phyloP scores from a whole-genome alignment of 371 early-diverging fungal species.

The Actinomortierella ambigua region DNA sequence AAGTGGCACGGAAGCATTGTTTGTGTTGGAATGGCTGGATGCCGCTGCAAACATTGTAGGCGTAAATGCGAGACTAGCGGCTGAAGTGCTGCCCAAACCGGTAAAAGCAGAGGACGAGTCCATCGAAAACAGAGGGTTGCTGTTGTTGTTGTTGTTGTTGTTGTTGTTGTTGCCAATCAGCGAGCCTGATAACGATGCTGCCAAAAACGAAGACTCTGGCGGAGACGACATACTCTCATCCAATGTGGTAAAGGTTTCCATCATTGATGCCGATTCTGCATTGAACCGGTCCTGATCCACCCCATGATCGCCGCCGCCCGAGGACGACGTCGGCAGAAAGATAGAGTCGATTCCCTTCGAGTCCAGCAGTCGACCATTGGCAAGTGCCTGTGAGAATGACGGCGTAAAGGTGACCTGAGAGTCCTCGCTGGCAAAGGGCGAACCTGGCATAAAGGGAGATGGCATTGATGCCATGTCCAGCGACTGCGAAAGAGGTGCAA shows the following conservation, averaged over 20 bases:
- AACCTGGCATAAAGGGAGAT: slow-evolving; percentile 36
- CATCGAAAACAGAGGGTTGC: neutral
- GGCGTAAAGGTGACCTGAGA: slow-evolving; percentile 14
- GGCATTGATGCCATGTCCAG: slow-evolving; percentile 11
- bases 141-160: neutral
- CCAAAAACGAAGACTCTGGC: slow-evolving; percentile 3
- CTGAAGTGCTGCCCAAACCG: slow-evolving; percentile 15
- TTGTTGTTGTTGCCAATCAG: neutral
- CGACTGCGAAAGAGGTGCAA: slow-evolving; percentile 4
- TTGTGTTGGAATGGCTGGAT: slow-evolving; percentile 6
- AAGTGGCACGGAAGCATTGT: slow-evolving; percentile 1
- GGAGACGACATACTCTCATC: slow-evolving; percentile 38
- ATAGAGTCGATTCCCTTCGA: slow-evolving; percentile 32
- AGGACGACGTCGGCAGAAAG: slow-evolving; percentile 5
- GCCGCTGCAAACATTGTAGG: slow-evolving; percentile 11
- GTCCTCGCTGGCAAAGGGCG: slow-evolving; percentile 30
- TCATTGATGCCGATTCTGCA: slow-evolving; percentile 25
- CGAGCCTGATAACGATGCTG: no score
- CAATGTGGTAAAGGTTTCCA: slow-evolving; percentile 38
- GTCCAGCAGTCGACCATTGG: slow-evolving; percentile 33
- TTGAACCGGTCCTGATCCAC: slow-evolving; percentile 11
- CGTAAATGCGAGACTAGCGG: slow-evolving; percentile 17
- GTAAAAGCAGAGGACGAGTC: slow-evolving; percentile 12
- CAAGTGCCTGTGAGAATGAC: slow-evolving; percentile 23
- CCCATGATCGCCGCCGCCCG: neutral